Conservation (phyloP, 179 eudicot genomes). For the Nepenthes alata region DNA sequence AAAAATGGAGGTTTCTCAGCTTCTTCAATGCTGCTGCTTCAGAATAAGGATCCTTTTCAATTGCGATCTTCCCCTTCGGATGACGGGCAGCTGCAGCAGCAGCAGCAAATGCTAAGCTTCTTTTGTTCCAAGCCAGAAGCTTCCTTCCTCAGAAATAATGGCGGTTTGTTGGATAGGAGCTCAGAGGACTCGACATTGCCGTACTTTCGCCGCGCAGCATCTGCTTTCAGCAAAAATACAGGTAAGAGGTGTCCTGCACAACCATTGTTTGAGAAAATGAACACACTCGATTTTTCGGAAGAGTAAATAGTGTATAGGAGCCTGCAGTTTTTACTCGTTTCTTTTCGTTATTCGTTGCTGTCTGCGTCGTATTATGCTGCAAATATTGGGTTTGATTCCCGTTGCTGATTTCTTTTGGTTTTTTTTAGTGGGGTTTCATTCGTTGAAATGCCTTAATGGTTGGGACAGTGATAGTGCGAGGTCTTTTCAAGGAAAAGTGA, state of each 20-base stretch:
- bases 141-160: not conserved
- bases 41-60: not conserved
- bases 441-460: not conserved
- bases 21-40: not conserved
- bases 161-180: constrained; percentile 6
- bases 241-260: constrained; percentile 20
- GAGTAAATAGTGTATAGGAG: not conserved
- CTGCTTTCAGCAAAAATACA: constrained; percentile 23
- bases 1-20: not conserved
- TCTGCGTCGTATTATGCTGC: not conserved
- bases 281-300: not conserved
- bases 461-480: not conserved
- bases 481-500: constrained; percentile 7
- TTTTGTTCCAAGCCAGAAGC: not conserved
- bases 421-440: not conserved
- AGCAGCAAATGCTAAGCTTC: constrained; percentile 2
- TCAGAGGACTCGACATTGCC: constrained; percentile 3
- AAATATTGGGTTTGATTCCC: too few relatives aligned
- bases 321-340: not conserved
- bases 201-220: constrained; percentile 13
- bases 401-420: too few relatives aligned
- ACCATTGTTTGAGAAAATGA: not conserved
- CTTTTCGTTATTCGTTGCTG: not conserved
- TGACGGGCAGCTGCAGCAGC: too few relatives aligned
- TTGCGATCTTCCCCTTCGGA: not conserved